Percentiles rank a stretch among this genome's conserved stretches.
Evolutionary conservation across 805 yeast genomes (phyloP).

Genomic region (Hanseniaspora thailandica): DNA sequence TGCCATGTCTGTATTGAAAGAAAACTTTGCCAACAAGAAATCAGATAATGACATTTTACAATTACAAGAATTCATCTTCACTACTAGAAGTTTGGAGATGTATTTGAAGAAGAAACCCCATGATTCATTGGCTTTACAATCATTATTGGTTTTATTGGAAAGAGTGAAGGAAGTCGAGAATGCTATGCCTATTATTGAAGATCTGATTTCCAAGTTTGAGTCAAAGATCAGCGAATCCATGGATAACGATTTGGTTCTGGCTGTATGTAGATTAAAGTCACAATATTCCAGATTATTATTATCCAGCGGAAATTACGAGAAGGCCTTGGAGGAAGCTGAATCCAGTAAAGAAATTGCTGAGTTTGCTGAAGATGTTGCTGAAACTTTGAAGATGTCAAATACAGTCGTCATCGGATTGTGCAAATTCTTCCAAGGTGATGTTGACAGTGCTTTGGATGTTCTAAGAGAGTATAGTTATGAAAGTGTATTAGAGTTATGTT

Average conservation of each 20-base stretch:
- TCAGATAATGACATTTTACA: slow-evolving; percentile 40
- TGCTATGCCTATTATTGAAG: slow-evolving; percentile 40
- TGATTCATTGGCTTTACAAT: slow-evolving; percentile 45
- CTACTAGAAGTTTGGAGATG: slow-evolving; percentile 53
- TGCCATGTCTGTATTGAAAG: slow-evolving; percentile 46
- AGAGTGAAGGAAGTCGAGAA: slow-evolving; percentile 50
- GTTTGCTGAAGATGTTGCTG: slow-evolving; percentile 24
- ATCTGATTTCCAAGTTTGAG: slow-evolving; percentile 42
- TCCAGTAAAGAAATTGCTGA: slow-evolving; percentile 40
- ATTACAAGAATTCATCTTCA: slow-evolving; percentile 54
- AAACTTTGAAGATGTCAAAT: slow-evolving; percentile 40
- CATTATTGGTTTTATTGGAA: slow-evolving; percentile 51
- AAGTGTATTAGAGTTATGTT: slow-evolving; percentile 56
- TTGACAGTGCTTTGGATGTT: slow-evolving; percentile 54
- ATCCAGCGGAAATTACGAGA: slow-evolving; percentile 44
- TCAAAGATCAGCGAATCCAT: slow-evolving; percentile 45
- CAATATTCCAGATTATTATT: slow-evolving; percentile 63
- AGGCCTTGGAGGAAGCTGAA: slow-evolving; percentile 52
- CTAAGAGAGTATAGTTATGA: slow-evolving; percentile 45
- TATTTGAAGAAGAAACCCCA: slow-evolving; percentile 52
- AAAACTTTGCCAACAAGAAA: slow-evolving; percentile 29
- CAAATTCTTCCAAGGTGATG: slow-evolving; percentile 49
- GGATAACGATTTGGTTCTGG: slow-evolving; percentile 34
- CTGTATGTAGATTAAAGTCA: slow-evolving; percentile 49
- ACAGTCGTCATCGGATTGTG: slow-evolving; percentile 63